Percentiles rank a stretch among this genome's conserved stretches.
Evolutionary conservation across 2,329 filamentous ascomycete genomes (phyloP).

Genomic region (Thermothelomyces thermophilus): DNA sequence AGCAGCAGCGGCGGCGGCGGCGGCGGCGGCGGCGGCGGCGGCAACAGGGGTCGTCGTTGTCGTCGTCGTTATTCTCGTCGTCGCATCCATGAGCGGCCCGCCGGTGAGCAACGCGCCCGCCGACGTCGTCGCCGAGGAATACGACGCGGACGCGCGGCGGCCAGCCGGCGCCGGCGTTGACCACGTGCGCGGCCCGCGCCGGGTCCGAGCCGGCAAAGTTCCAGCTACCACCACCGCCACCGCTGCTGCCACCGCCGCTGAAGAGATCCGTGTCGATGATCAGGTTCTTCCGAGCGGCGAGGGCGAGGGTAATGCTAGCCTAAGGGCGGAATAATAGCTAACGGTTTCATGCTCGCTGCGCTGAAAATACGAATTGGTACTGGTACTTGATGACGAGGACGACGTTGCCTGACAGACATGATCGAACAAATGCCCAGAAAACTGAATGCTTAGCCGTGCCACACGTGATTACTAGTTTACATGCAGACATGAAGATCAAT

Average conservation of each 20-base stretch:
- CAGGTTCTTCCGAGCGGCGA: constrained; percentile 29
- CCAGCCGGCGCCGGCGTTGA: constrained; percentile 37
- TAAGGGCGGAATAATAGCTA: not conserved
- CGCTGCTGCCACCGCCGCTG: constrained; percentile 34
- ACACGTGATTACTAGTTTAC: no score
- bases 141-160: constrained; percentile 28
- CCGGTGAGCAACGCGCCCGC: constrained; percentile 37
- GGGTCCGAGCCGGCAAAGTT: constrained; percentile 43
- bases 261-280: constrained; percentile 43
- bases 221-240: constrained; percentile 29
- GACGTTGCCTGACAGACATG: no score
- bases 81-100: constrained; percentile 29
- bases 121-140: constrained; percentile 40
- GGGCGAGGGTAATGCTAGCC: not conserved
- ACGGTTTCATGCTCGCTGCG: not conserved
- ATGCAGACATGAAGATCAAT: no score
- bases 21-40: no score
- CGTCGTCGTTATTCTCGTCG: no score
- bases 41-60: no score
- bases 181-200: constrained; percentile 34
- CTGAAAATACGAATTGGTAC: no score
- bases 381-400: not conserved
- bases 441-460: no score
- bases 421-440: no score
- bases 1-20: not conserved